phyloP scores from a whole-genome alignment of 202 grass and related monocot species.

The Hordeum pubiflorum region DNA sequence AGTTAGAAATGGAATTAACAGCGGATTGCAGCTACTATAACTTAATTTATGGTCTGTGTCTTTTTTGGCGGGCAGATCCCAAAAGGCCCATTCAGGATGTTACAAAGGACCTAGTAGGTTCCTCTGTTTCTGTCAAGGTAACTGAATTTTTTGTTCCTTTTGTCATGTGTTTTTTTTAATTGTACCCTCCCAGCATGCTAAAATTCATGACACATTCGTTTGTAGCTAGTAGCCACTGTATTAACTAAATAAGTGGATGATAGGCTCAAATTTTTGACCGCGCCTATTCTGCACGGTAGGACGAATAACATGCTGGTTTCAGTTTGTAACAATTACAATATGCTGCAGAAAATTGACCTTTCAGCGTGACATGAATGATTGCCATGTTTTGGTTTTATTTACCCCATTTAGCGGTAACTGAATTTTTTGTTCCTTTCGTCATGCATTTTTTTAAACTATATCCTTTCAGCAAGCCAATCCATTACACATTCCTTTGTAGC shows the following conservation, averaged over 20 bases:
- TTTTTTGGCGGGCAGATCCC: slow-evolving; percentile 49
- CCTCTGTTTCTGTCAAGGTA: slow-evolving; percentile 83
- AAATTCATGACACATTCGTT: background rate
- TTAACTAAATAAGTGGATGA: background rate
- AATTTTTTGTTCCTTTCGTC: background rate
- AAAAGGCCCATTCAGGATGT: slow-evolving; percentile 67
- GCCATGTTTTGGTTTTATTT: background rate
- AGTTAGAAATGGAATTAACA: background rate
- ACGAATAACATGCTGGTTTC: background rate
- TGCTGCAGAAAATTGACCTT: background rate
- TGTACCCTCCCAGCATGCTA: background rate
- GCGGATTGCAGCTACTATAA: background rate
- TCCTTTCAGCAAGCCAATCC: background rate
- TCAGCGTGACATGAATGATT: background rate
- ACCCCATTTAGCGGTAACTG: slow-evolving; percentile 31
- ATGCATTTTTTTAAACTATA: background rate
- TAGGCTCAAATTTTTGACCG: background rate
- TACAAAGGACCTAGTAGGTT: slow-evolving; percentile 71
- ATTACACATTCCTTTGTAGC: background rate
- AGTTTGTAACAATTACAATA: background rate
- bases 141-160: background rate
- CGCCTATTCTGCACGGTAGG: background rate
- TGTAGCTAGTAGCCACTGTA: background rate
- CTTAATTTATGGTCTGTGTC: background rate
- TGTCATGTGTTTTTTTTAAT: background rate